Evolutionary conservation across 805 yeast genomes (phyloP), one percentile per base, ranked within the genome.

Genomic region (Saccharomycopsis selenospora): DNA sequence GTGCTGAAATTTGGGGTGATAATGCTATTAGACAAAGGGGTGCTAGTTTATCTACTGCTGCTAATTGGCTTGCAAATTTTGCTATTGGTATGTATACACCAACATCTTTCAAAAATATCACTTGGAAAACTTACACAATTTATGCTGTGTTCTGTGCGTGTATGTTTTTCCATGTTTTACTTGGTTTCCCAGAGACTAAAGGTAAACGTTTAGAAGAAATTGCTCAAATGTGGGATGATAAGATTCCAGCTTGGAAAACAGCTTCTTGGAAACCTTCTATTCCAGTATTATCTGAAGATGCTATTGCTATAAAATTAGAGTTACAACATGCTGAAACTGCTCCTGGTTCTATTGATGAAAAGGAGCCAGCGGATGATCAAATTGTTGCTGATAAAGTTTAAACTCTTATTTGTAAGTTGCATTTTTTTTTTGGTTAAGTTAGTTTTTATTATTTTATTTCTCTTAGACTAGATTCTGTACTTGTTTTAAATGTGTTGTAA

Each of bases 51-150:
- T 67, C 79, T 23, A 79, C 86, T 4, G 70, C 85, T 57, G 77
- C 82, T 47, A 80, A 81, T 70, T 81, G 88, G 88, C 62, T 77
- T 47, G 72, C 74, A 57, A 80, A 80, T 67, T 80, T 79, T 55
- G 80, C 82, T 29, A 75, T 80, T 62, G 85, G 81, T 50, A 76
- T 77, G 81, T 77, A 75, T 61, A 76, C 83, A 8, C 84, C 84
- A 18, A 58, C 70, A 2, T 70, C 79, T 1, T 75, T 78, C 64
- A 63, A 66, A 51, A 74, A 73, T 60, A 75, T 79, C 49, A 68
- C 72, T 38, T 79, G 83, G 82, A 74, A 70, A 59, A 75, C 82
- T 8, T 79, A 77, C 61, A 64, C 72, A 49, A 70, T 79, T 49
- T 79, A 76, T 59, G 83, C 40, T 8, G 75, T 48, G 68, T 69